Evolutionary conservation across 306 rosid species (phyloP).

Genomic region (Pterocarpus macrocarpus): DNA sequence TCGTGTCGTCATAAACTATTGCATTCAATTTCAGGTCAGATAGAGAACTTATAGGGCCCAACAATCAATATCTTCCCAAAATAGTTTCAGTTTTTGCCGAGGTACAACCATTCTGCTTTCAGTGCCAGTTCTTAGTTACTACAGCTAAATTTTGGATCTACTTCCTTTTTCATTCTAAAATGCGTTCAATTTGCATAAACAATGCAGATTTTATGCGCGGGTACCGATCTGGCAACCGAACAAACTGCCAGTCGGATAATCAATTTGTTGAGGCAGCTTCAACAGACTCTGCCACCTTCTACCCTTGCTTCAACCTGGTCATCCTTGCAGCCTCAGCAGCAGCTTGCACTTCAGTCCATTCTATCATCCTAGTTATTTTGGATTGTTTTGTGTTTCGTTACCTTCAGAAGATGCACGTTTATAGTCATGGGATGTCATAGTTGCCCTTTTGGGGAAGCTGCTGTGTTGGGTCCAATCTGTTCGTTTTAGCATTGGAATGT

Average conservation of each 20-base stretch:
- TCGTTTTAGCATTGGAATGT: slow-evolving; percentile 41
- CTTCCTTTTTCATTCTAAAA: slow-evolving; percentile 29
- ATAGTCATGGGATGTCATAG: slow-evolving; percentile 47
- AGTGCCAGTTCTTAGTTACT: slow-evolving; percentile 9
- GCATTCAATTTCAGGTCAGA: slow-evolving; percentile 66
- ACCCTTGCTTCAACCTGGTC: slow-evolving; percentile 98
- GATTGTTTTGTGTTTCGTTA: slow-evolving; percentile 31
- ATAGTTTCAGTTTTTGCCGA: slow-evolving; percentile 76
- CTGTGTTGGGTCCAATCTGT: slow-evolving; percentile 43
- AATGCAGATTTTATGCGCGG: slow-evolving; percentile 83
- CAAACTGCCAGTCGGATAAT: slow-evolving; percentile 87
- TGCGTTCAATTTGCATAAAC: background rate
- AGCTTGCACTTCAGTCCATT: slow-evolving; percentile 90
- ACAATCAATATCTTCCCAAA: slow-evolving; percentile 78
- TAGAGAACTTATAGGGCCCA: slow-evolving; percentile 71
- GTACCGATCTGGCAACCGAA: slow-evolving; percentile 88
- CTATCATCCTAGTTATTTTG: slow-evolving; percentile 70
- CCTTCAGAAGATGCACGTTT: slow-evolving; percentile 27
- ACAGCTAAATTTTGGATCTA: slow-evolving; percentile 1
- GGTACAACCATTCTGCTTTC: slow-evolving; percentile 50
- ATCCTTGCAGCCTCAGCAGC: slow-evolving; percentile 97
- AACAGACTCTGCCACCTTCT: slow-evolving; percentile 91
- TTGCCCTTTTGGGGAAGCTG: slow-evolving; percentile 47
- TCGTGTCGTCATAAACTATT: background rate
- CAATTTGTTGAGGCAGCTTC: slow-evolving; percentile 87